Percentiles rank a stretch among this genome's conserved stretches.
These are phyloP conservation scores for Claviceps quebecensis DNA, from an alignment of 2,329 filamentous ascomycete genomes.

Conservation along the genomic window DNA sequence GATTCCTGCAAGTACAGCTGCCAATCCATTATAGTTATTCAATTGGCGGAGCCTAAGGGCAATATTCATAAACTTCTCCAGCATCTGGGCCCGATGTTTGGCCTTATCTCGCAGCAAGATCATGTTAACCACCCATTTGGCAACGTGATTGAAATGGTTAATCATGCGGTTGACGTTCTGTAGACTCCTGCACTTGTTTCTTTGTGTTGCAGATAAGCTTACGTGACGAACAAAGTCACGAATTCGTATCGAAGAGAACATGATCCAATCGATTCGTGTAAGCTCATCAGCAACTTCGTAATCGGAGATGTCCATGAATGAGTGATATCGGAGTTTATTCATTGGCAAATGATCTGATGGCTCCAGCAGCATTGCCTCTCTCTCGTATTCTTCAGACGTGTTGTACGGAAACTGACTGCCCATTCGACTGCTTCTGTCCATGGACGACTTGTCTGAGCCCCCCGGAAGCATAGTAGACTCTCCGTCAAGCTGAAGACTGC, in stretches of 20 bases:
- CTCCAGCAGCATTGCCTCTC: constrained; percentile 58
- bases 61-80: constrained; percentile 93
- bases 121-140: constrained; percentile 71
- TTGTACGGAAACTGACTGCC: constrained; percentile 43
- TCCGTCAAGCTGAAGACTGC: constrained; percentile 34
- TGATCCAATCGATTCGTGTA: constrained; percentile 93
- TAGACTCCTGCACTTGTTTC: constrained; percentile 62
- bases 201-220: constrained; percentile 55
- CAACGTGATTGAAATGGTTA: constrained; percentile 76
- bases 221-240: constrained; percentile 89
- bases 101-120: constrained; percentile 85
- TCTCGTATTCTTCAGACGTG: constrained; percentile 66
- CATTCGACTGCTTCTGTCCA: constrained; percentile 24
- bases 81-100: constrained; percentile 78
- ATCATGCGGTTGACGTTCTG: constrained; percentile 91
- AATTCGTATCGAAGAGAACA: constrained; percentile 89
- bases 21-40: constrained; percentile 94
- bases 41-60: constrained; percentile 73
- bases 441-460: constrained; percentile 29
- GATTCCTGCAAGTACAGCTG: constrained; percentile 86
- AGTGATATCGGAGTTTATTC: constrained; percentile 77
- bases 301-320: constrained; percentile 75
- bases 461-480: constrained; percentile 30
- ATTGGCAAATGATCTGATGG: constrained; percentile 56
- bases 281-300: constrained; percentile 82